phyloP scores from a whole-genome alignment of 352 stramenopile species.

The Pythium vanterpoolii region DNA sequence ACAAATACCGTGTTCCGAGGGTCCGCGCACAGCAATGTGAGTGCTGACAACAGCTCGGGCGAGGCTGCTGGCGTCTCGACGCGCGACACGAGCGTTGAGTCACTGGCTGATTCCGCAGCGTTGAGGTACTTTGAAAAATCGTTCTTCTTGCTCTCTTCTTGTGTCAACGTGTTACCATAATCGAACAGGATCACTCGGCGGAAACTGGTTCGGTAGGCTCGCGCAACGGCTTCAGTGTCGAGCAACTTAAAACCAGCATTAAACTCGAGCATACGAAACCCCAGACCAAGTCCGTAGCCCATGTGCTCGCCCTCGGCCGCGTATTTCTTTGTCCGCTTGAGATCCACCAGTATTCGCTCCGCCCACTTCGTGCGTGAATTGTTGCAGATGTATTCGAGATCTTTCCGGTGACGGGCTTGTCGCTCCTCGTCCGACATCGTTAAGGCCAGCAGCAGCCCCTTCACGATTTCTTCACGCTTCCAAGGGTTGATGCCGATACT shows the following conservation, averaged over 20 bases:
- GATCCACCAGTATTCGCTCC: slow-evolving; percentile 94
- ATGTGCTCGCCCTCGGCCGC: slow-evolving; percentile 90
- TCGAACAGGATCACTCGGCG: slow-evolving; percentile 96
- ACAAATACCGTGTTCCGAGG: slow-evolving; percentile 99
- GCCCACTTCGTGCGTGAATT: slow-evolving; percentile 97
- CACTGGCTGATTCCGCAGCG: slow-evolving; percentile 25
- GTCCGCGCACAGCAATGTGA: slow-evolving; percentile 93
- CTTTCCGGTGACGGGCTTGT: slow-evolving; percentile 67
- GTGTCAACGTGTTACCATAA: slow-evolving; percentile 97
- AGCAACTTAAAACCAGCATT: slow-evolving; percentile 95
- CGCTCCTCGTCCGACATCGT: slow-evolving; percentile 74
- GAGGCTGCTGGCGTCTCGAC: slow-evolving; percentile 47
- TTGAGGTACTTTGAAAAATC: slow-evolving; percentile 87
- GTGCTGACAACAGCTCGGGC: slow-evolving; percentile 78
- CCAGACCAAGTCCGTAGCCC: slow-evolving; percentile 93
- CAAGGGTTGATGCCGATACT: slow-evolving; percentile 98
- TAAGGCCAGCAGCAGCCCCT: slow-evolving; percentile 57
- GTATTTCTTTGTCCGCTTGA: slow-evolving; percentile 93
- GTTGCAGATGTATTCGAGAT: slow-evolving; percentile 91
- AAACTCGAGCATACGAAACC: slow-evolving; percentile 96
- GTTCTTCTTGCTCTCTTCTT: slow-evolving; percentile 76
- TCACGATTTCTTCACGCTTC: slow-evolving; percentile 91
- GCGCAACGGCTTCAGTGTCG: slow-evolving; percentile 87
- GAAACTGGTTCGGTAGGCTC: slow-evolving; percentile 85
- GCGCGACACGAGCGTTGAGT: slow-evolving; percentile 32